Evolutionary conservation across 176 grass and related monocot species (phyloP), one percentile per base, ranked within the genome.

Genomic region (Stipa capillata): DNA sequence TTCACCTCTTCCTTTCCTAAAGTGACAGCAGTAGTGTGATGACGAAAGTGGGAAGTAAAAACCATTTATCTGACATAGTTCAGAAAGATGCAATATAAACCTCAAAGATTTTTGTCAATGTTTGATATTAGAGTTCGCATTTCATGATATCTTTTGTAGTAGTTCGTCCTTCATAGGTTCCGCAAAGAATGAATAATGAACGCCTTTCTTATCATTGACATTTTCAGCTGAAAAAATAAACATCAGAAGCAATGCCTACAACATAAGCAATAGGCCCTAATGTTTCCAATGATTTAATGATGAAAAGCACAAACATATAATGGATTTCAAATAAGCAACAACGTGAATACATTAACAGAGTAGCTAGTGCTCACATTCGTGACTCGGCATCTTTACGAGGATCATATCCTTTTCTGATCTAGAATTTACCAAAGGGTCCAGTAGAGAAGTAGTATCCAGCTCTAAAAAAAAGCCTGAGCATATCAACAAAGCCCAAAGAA

Each of bases 381-480:
- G 95, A 94, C 17, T 98, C 92, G 5, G 83, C 43, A 85, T 98
- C 89, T 68, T 79, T 89, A 59, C 95, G 87, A 69, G 95, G 95
- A 84, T 98, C 95, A 72, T 94, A 94, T 76, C 88, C 95, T 93
- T 90, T 98, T 87, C 78, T 90, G 75, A 94, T 89, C 95, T 89
- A 94, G 68, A 98, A 92, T 81, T 87, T 91, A 51, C 89, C 90
- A 57, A 92, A 98, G 24, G 95, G 92, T 83, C 95, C 92, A 65
- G 85, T 94, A 25, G 92, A 89, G 69, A 94, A 98, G 80, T 98
- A 98, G 79, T 98, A 98, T 74, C 87, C 95, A 78, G 92, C 89
- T 94, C 92, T 88, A 85, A 98, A 98, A 53, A 93, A 85, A 94
- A 94, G 90, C 83, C 94, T 97, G 63, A 39, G 53, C 29, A 83